Base-by-base conservation (phyloP, 805 yeast species). In the Metschnikowia shivogae region DNA sequence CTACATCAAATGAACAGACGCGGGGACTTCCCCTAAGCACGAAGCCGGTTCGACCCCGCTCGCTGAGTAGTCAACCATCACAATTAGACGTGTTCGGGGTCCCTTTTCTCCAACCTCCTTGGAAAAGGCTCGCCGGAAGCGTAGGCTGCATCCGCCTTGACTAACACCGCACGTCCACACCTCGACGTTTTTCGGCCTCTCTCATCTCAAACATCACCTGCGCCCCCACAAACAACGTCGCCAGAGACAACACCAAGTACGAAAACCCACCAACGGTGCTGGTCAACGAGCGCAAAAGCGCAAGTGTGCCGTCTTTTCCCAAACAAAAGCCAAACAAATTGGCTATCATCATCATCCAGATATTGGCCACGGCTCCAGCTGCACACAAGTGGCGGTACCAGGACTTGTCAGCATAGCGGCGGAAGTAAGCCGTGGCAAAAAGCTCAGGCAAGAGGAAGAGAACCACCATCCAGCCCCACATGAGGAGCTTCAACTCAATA, bases 331-430 rank as follows among this genome's bases (percentile, higher is more conserved):
- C 99, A 59, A 86, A 89, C 43, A 95, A 67, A 58, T 93, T 93
- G 12, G 98, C 98, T 52, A 89, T 76, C 89, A 93, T 89, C 99
- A 93, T 92, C 84, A 92, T 77, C 96, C 97, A 92, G 46, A 93
- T 84, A 63, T 93, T 93, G 19, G 75, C 59, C 26, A 90, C 95
- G 4, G 92, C 96, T 3, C 99, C 99, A 5, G 80, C 53, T 0
- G 89, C 96, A 65, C 96, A 87, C 11, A 83, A 57, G 60, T 84
- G 86, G 54, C 97, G 77, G 63, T 76, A 93, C 87, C 92, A 83
- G 72, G 82, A 75, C 46, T 65, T 56, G 8, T 65, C 54, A 12
- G 68, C 66, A 57, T 65, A 81, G 48, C 60, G 64, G 32, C 63
- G 61, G 55, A 71, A 66, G 45, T 64, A 55, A 9, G 66, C 52